Percentiles rank a stretch among this genome's conserved stretches.
Conservation (phyloP, 306 rosid species). For the Calophaca sinica region DNA sequence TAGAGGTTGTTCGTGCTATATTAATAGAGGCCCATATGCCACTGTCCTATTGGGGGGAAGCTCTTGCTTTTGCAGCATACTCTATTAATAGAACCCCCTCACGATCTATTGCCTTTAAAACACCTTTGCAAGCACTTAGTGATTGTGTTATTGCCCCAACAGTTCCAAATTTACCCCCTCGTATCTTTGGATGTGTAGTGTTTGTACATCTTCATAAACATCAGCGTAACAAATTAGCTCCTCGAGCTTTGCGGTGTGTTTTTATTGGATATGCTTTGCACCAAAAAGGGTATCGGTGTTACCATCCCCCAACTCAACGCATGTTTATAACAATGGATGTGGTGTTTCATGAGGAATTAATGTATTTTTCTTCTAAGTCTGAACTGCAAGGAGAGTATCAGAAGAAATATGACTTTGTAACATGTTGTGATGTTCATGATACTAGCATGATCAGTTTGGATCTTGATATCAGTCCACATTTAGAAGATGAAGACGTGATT, state of each 20-base stretch:
- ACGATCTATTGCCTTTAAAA: neutral
- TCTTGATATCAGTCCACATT: neutral
- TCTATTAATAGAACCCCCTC: neutral
- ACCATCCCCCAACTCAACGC: neutral
- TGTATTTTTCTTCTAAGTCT: neutral
- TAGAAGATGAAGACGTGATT: neutral
- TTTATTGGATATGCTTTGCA: neutral
- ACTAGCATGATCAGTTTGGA: neutral
- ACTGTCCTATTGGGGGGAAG: slow-evolving; percentile 4
- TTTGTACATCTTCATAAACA: neutral
- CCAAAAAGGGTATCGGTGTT: neutral
- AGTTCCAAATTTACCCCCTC: slow-evolving; percentile 16
- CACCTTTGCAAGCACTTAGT: neutral
- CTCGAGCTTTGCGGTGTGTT: neutral
- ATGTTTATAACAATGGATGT: neutral
- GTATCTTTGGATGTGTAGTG: neutral
- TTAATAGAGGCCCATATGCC: neutral
- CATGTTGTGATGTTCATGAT: neutral
- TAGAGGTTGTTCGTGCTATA: neutral
- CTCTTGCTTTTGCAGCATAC: neutral
- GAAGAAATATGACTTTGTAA: neutral
- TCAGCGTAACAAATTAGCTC: neutral
- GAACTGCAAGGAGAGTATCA: neutral
- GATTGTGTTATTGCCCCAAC: neutral
- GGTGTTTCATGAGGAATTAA: neutral